These are phyloP conservation scores for Quercus aquifolioides DNA, from an alignment of 306 rosid species.

Conservation along the genomic window DNA sequence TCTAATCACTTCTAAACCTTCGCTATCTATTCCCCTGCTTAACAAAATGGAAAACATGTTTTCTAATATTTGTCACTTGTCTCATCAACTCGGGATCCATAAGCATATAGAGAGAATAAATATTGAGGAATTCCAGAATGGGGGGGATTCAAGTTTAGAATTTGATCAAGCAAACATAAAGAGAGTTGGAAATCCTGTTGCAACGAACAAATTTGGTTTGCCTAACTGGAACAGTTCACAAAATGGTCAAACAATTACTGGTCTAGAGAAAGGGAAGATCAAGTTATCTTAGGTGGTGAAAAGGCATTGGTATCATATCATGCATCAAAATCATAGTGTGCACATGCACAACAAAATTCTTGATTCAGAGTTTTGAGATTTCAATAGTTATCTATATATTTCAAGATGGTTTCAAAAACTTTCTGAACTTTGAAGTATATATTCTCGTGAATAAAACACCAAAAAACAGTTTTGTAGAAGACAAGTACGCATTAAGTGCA, in stretches of 20 bases:
- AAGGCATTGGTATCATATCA: too few species aligned
- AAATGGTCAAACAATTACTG: not conserved
- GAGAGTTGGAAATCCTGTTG: not conserved
- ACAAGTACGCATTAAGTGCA: too few species aligned
- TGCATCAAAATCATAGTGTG: too few species aligned
- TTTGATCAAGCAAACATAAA: not conserved
- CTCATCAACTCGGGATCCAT: not conserved
- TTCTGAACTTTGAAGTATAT: too few species aligned
- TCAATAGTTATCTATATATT: too few species aligned
- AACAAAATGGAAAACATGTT: not conserved
- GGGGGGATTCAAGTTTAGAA: not conserved
- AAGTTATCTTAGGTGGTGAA: not conserved
- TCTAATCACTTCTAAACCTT: conserved; percentile 54
- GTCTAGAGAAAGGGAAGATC: too few species aligned
- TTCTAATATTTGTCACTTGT: not conserved
- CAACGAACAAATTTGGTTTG: not conserved
- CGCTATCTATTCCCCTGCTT: conserved; percentile 58
- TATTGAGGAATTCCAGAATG: not conserved
- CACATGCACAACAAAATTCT: too few species aligned
- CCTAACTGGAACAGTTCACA: not conserved
- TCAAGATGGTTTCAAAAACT: too few species aligned
- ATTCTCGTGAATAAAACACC: too few species aligned
- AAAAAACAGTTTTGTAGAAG: not conserved
- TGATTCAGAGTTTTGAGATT: too few species aligned
- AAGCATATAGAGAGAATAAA: not conserved